Evolutionary conservation across 2,329 filamentous ascomycete genomes (phyloP).

Genomic region (Ambrosiella beaveri): DNA sequence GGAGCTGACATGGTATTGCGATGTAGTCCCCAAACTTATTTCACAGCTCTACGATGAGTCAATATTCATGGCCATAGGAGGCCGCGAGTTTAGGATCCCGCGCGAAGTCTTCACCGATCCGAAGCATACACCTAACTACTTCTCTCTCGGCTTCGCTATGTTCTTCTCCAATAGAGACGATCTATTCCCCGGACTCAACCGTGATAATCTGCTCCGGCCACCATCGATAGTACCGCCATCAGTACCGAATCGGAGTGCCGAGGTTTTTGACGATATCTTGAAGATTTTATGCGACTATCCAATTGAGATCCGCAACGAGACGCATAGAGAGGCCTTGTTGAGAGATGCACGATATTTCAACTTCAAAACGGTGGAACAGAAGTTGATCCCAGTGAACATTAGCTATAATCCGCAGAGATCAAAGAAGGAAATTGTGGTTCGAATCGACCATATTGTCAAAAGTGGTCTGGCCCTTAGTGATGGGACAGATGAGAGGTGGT

Average conservation of each 20-base stretch:
- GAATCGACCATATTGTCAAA: conserved; percentile 75
- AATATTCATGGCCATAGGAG: conserved; percentile 83
- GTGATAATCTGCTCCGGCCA: conserved; percentile 63
- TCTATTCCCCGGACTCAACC: conserved; percentile 70
- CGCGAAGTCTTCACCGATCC: conserved; percentile 71
- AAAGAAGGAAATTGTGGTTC: conserved; percentile 58
- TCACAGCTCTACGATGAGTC: conserved; percentile 82
- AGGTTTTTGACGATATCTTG: conserved; percentile 67
- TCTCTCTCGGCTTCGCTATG: conserved; percentile 73
- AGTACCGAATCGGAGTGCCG: conserved; percentile 66
- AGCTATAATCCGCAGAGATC: conserved; percentile 54
- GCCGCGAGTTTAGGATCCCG: conserved; percentile 74
- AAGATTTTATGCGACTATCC: conserved; percentile 73
- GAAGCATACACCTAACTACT: conserved; percentile 90
- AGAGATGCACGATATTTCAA: conserved; percentile 86
- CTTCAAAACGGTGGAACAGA: conserved; percentile 79
- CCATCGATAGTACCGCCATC: conserved; percentile 71
- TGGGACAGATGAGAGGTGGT: conserved; percentile 28
- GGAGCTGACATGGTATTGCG: not conserved
- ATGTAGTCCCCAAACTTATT: conserved; percentile 64
- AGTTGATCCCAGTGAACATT: conserved; percentile 60
- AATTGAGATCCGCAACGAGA: conserved; percentile 55
- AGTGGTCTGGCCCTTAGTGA: conserved; percentile 46
- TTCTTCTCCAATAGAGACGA: conserved; percentile 71
- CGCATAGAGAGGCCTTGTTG: conserved; percentile 60